These are phyloP conservation scores for Ascomycota sp. DNA, from an alignment of 2,329 filamentous ascomycete species.

Conservation along the genomic window DNA sequence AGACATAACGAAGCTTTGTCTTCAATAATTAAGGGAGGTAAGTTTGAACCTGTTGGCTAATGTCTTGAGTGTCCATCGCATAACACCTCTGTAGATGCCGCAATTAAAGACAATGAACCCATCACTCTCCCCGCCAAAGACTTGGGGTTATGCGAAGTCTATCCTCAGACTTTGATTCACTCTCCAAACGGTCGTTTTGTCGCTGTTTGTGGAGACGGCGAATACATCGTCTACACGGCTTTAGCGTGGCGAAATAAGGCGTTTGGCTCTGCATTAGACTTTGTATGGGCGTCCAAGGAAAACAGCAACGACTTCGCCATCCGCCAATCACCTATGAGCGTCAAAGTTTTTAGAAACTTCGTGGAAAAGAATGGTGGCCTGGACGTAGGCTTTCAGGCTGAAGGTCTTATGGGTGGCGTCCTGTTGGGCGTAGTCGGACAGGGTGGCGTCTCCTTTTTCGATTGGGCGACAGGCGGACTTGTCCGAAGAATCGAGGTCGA, in stretches of 20 bases:
- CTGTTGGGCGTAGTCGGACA: conserved; percentile 86
- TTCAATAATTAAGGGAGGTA: conserved; percentile 71
- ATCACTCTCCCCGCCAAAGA: conserved; percentile 81
- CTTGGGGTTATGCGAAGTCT: conserved; percentile 85
- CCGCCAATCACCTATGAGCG: conserved; percentile 75
- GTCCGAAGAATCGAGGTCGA: conserved; percentile 78
- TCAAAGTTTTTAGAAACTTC: conserved; percentile 97
- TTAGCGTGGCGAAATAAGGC: conserved; percentile 93
- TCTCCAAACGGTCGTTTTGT: conserved; percentile 90
- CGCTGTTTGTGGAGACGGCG: conserved; percentile 66
- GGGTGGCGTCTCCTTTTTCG: conserved; percentile 85
- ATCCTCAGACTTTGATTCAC: conserved; percentile 81
- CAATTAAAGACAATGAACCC: conserved; percentile 68
- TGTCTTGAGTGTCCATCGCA: conserved; percentile 1
- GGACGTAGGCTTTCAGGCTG: conserved; percentile 86
- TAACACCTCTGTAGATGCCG: conserved; percentile 34
- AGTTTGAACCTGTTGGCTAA: conserved; percentile 6
- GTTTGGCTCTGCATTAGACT: conserved; percentile 85
- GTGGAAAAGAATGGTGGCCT: conserved; percentile 72
- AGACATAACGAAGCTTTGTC: conserved; percentile 88
- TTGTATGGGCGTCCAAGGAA: conserved; percentile 90
- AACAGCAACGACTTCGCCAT: conserved; percentile 98
- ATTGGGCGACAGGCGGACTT: conserved; percentile 77
- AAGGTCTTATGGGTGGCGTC: conserved; percentile 71
- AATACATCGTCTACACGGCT: conserved; percentile 97